These are phyloP conservation scores for Xerocomus subilludens DNA, from an alignment of 1,284 basidiomycete species.

Conservation along the genomic window DNA sequence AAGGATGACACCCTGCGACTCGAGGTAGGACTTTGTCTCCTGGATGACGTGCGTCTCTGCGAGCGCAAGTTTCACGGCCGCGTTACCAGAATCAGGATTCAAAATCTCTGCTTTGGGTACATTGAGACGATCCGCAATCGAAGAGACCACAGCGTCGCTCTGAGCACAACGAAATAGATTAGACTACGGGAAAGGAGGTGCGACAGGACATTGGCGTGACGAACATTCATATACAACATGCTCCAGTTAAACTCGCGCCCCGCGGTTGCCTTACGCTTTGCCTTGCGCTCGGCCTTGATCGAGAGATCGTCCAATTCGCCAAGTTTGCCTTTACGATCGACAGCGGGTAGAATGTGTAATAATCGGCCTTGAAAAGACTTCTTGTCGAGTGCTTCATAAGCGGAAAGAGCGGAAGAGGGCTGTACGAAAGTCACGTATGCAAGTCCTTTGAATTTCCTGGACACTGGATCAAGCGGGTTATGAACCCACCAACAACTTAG, in stretches of 20 bases:
- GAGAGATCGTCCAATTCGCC: constrained; percentile 62
- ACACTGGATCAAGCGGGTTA: constrained; percentile 77
- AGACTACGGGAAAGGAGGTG: constrained; percentile 35
- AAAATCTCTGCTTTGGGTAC: constrained; percentile 90
- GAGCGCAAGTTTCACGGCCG: constrained; percentile 93
- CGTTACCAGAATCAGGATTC: constrained; percentile 77
- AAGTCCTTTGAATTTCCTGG: constrained; percentile 81
- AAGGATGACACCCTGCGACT: constrained; percentile 75
- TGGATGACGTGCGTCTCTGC: constrained; percentile 97
- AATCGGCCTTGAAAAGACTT: constrained; percentile 93
- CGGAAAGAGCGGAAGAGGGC: constrained; percentile 75
- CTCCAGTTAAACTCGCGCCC: constrained; percentile 96
- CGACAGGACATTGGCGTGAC: constrained; percentile 54
- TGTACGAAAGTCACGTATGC: constrained; percentile 85
- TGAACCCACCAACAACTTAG: constrained; percentile 70
- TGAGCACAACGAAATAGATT: constrained; percentile 53
- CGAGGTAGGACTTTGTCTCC: constrained; percentile 92
- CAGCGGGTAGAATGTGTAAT: constrained; percentile 89
- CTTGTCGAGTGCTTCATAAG: constrained; percentile 84
- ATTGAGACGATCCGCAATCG: constrained; percentile 83
- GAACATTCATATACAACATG: constrained; percentile 96
- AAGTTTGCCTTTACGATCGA: constrained; percentile 67
- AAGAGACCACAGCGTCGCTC: constrained; percentile 90
- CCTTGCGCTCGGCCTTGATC: constrained; percentile 75
- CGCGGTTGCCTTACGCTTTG: constrained; percentile 77